Evolutionary conservation across 1,284 basidiomycete genomes (phyloP).

Genomic region (Leccinum subrobustum): DNA sequence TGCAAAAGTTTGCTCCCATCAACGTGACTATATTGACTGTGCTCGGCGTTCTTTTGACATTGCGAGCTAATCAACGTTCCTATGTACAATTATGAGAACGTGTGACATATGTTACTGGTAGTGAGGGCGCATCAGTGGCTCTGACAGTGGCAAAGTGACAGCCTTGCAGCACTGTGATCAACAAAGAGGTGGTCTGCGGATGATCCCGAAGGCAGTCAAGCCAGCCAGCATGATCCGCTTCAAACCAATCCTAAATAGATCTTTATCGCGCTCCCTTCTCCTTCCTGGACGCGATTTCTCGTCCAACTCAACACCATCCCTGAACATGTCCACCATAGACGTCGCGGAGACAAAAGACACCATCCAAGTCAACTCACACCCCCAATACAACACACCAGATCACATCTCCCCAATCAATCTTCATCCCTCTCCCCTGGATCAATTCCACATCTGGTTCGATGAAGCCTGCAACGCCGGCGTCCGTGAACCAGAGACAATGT

Average conservation of each 20-base stretch:
- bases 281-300: conserved; percentile 1
- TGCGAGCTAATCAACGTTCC: not conserved
- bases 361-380: conserved; percentile 68
- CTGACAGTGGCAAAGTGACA: not conserved
- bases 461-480: conserved; percentile 60
- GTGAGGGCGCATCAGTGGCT: not conserved
- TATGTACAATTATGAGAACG: too few species aligned
- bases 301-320: conserved; percentile 1
- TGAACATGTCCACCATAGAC: conserved; percentile 26
- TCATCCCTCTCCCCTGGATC: conserved; percentile 68
- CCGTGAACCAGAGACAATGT: conserved; percentile 86
- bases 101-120: not conserved
- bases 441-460: conserved; percentile 86
- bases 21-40: not conserved
- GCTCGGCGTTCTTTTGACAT: not conserved
- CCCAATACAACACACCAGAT: conserved; percentile 71
- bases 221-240: not conserved
- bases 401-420: conserved; percentile 59
- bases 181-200: not conserved
- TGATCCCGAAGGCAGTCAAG: not conserved
- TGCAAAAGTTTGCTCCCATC: not conserved
- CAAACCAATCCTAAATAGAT: conserved; percentile 10
- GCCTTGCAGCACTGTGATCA: not conserved
- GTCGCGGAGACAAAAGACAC: conserved; percentile 43
- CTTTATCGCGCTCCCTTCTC: conserved; percentile 11